Percentiles rank a stretch among this genome's conserved stretches.
phyloP scores from a whole-genome alignment of 2,329 filamentous ascomycete genomes.

The Apiospora malaysiana region DNA sequence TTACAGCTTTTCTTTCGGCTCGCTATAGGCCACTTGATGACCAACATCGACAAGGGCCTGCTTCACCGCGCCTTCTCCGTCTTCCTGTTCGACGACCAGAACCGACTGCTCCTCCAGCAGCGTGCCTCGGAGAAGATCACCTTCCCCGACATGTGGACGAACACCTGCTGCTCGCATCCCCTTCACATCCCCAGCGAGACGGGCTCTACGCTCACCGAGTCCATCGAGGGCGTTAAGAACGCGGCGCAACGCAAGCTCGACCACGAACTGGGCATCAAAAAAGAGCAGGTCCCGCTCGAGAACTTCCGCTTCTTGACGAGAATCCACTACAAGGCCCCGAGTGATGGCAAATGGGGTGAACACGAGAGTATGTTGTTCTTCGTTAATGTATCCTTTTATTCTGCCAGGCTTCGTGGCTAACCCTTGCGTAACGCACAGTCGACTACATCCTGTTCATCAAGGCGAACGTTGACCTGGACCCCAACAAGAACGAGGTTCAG shows the following conservation, averaged over 20 bases:
- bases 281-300: conserved; percentile 86
- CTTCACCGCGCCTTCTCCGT: conserved; percentile 97
- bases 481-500: conserved; percentile 88
- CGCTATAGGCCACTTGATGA: conserved; percentile 91
- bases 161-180: conserved; percentile 98
- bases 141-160: conserved; percentile 99
- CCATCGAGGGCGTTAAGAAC: conserved; percentile 84
- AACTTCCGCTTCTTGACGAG: conserved; percentile 93
- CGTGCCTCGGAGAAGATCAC: conserved; percentile 97
- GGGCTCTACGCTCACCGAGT: conserved; percentile 78
- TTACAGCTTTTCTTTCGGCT: conserved; percentile 22
- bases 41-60: conserved; percentile 95
- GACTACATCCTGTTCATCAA: conserved; percentile 99
- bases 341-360: conserved; percentile 97
- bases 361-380: conserved; percentile 80
- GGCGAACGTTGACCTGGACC: conserved; percentile 81
- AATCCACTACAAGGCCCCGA: conserved; percentile 98
- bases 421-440: conserved; percentile 60
- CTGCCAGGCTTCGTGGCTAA: neutral
- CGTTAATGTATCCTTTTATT: neutral
- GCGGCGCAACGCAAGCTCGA: conserved; percentile 93
- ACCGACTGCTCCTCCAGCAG: conserved; percentile 93
- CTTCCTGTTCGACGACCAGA: conserved; percentile 95
- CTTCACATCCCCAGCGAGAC: conserved; percentile 91
- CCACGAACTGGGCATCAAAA: conserved; percentile 92